These are phyloP conservation scores for Alternaria alternata DNA, from an alignment of 2,329 filamentous ascomycete genomes.

Conservation along the genomic window DNA sequence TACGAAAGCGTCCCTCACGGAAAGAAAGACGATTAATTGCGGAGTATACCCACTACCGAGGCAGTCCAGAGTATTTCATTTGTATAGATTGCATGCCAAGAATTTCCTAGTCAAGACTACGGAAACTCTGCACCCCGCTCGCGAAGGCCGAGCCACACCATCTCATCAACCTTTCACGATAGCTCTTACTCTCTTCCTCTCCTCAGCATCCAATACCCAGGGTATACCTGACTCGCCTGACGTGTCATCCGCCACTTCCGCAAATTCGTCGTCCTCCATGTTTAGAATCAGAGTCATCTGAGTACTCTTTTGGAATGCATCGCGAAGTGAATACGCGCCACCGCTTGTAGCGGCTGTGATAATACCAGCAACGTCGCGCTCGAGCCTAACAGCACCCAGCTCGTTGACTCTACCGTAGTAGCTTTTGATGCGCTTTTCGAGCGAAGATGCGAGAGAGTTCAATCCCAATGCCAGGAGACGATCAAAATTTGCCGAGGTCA, in stretches of 20 bases:
- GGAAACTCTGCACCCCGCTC: not conserved
- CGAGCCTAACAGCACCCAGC: slow-evolving; percentile 81
- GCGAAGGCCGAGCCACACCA: not conserved
- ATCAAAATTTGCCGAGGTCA: slow-evolving; percentile 79
- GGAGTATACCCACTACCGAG: not conserved
- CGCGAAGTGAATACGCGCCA: slow-evolving; percentile 77
- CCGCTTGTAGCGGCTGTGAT: slow-evolving; percentile 70
- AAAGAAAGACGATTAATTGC: not conserved
- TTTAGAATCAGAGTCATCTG: slow-evolving; percentile 89
- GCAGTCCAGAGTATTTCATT: slow-evolving; percentile 6
- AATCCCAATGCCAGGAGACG: slow-evolving; percentile 78
- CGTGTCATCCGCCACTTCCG: slow-evolving; percentile 68
- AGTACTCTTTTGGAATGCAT: slow-evolving; percentile 76
- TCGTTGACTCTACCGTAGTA: slow-evolving; percentile 82
- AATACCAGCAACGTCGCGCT: slow-evolving; percentile 82
- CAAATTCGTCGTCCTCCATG: slow-evolving; percentile 97
- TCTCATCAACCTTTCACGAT: slow-evolving; percentile 61
- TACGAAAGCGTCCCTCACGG: not conserved
- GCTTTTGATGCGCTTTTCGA: slow-evolving; percentile 88
- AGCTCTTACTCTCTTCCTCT: slow-evolving; percentile 74
- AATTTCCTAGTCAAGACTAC: slow-evolving; percentile 5
- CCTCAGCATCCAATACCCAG: slow-evolving; percentile 76
- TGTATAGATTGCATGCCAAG: slow-evolving; percentile 32
- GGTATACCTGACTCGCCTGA: slow-evolving; percentile 66
- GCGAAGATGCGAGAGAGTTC: slow-evolving; percentile 74